Evolutionary conservation across 257 asterid genomes (phyloP).

Genomic region (Penstemon barbatus): DNA sequence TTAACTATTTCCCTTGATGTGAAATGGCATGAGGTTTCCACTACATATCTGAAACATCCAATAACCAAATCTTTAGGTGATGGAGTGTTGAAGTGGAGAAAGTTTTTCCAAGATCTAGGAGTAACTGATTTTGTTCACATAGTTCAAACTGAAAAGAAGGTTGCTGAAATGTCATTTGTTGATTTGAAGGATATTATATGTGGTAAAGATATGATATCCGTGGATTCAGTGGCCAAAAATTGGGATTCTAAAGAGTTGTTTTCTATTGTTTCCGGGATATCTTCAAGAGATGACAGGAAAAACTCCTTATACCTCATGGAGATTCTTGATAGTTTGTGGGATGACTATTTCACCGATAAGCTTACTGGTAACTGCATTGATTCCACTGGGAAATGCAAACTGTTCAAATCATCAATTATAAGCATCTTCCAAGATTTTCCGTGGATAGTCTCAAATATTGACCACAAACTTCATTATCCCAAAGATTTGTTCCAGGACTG

Average conservation of each 20-base stretch:
- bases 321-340: slow-evolving; percentile 86
- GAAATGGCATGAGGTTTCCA: slow-evolving; percentile 72
- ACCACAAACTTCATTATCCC: slow-evolving; percentile 59
- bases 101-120: slow-evolving; percentile 73
- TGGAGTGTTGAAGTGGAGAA: slow-evolving; percentile 80
- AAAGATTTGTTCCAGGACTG: slow-evolving; percentile 82
- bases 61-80: slow-evolving; percentile 58
- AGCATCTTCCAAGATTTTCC: slow-evolving; percentile 53
- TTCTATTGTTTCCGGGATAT: slow-evolving; percentile 51
- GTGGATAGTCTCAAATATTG: slow-evolving; percentile 67
- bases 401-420: slow-evolving; percentile 57
- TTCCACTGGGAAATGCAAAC: slow-evolving; percentile 50
- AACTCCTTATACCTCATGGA: slow-evolving; percentile 73
- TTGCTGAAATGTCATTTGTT: slow-evolving; percentile 40
- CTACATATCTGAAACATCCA: slow-evolving; percentile 66
- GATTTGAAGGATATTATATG: slow-evolving; percentile 29
- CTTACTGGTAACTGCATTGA: slow-evolving; percentile 47
- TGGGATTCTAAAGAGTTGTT: slow-evolving; percentile 84
- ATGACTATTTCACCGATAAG: slow-evolving; percentile 67
- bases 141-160: slow-evolving; percentile 59
- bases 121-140: slow-evolving; percentile 81
- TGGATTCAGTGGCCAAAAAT: slow-evolving; percentile 44
- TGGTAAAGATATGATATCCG: slow-evolving; percentile 38
- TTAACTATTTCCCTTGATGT: slow-evolving; percentile 57
- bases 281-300: slow-evolving; percentile 49